Conservation (phyloP, 2,329 filamentous ascomycete species). For the Teratosphaeria zuluensis region DNA sequence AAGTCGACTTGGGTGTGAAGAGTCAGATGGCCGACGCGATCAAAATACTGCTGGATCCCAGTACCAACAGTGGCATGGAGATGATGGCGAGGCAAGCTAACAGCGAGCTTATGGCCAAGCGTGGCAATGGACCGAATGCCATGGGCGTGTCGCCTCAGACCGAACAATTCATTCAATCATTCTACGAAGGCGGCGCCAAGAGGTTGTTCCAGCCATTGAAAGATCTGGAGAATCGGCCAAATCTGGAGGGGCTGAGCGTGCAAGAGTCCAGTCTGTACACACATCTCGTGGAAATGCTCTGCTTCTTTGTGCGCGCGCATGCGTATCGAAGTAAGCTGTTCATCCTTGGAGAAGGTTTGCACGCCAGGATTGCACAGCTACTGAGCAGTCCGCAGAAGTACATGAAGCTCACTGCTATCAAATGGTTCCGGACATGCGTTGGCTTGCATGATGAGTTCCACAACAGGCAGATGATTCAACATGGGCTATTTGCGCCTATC, state of each 20-base stretch:
- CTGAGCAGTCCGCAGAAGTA: constrained; percentile 81
- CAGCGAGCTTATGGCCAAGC: constrained; percentile 58
- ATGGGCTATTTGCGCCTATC: constrained; percentile 73
- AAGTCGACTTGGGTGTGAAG: constrained; percentile 89
- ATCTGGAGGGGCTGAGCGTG: constrained; percentile 49
- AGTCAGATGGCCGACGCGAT: constrained; percentile 92
- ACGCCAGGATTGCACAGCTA: constrained; percentile 70
- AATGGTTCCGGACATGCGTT: constrained; percentile 84
- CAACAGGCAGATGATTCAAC: constrained; percentile 70
- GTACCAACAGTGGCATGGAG: constrained; percentile 53
- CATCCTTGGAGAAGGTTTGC: constrained; percentile 68
- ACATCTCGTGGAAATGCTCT: constrained; percentile 85
- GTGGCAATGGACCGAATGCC: constrained; percentile 22
- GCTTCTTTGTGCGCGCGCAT: constrained; percentile 88
- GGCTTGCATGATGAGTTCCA: constrained; percentile 86
- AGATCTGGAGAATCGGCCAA: constrained; percentile 60
- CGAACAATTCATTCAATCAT: constrained; percentile 73
- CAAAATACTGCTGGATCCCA: constrained; percentile 78
- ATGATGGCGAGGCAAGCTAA: constrained; percentile 42
- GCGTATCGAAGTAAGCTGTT: constrained; percentile 79
- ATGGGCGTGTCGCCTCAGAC: constrained; percentile 51
- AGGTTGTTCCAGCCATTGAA: constrained; percentile 81
- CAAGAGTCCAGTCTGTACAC: constrained; percentile 84
- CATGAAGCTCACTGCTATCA: constrained; percentile 79
- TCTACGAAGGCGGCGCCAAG: constrained; percentile 70